Evolutionary conservation across 2,329 filamentous ascomycete genomes (phyloP).

Genomic region (Colletotrichum shisoi): DNA sequence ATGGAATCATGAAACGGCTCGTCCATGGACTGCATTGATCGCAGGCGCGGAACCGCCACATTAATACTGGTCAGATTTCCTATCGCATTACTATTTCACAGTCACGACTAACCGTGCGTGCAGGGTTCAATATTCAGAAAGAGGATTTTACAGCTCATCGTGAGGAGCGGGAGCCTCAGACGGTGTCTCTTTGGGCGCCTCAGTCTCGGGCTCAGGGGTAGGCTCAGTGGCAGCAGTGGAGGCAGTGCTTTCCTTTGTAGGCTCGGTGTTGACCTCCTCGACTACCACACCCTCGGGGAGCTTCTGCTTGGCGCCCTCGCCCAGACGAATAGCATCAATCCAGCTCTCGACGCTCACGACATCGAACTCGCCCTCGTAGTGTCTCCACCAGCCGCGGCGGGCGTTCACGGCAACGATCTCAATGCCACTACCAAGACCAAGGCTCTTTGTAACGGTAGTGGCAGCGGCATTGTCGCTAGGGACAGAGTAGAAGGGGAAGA

Average conservation of each 20-base stretch:
- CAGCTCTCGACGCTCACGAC: slow-evolving; percentile 75
- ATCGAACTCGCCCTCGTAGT: slow-evolving; percentile 70
- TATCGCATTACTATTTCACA: slow-evolving; percentile 29
- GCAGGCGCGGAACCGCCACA: slow-evolving; percentile 1
- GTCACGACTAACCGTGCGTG: slow-evolving; percentile 18
- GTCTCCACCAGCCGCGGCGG: slow-evolving; percentile 85
- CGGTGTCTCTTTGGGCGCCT: slow-evolving; percentile 50
- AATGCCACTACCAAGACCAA: slow-evolving; percentile 68
- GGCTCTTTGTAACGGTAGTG: slow-evolving; percentile 60
- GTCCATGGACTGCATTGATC: slow-evolving; percentile 31
- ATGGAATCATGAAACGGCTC: slow-evolving; percentile 51
- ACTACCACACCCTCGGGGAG: slow-evolving; percentile 69
- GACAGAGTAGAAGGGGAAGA: slow-evolving; percentile 86
- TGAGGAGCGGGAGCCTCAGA: slow-evolving; percentile 49
- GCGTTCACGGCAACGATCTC: slow-evolving; percentile 85
- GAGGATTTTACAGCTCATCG: slow-evolving; percentile 57
- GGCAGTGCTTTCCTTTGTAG: slow-evolving; percentile 16
- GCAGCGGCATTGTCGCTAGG: slow-evolving; percentile 55
- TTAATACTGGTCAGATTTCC: slow-evolving; percentile 29
- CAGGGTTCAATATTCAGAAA: slow-evolving; percentile 7
- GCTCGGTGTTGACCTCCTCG: slow-evolving; percentile 40
- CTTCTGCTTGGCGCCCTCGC: slow-evolving; percentile 82
- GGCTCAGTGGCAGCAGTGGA: slow-evolving; percentile 37
- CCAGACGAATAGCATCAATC: slow-evolving; percentile 90
- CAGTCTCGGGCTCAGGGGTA: slow-evolving; percentile 41